Evolutionary conservation across 2,329 filamentous ascomycete genomes (phyloP).

Genomic region (Didymella arachidicola): DNA sequence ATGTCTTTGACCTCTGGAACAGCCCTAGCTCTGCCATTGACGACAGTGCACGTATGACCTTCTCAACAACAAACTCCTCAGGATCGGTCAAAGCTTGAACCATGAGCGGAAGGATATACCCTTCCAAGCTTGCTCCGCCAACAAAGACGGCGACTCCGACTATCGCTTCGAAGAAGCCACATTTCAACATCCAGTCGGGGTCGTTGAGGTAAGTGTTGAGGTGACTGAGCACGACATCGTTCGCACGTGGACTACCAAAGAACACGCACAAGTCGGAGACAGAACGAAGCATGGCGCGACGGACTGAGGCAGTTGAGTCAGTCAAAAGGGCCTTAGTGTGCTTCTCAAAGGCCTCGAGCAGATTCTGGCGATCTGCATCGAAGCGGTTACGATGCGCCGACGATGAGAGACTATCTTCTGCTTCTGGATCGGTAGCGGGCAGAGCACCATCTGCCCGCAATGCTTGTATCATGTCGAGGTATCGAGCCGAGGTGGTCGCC

Average conservation of each 20-base stretch:
- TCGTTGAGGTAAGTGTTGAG: slow-evolving; percentile 98
- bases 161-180: slow-evolving; percentile 94
- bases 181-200: slow-evolving; percentile 94
- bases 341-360: slow-evolving; percentile 82
- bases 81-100: slow-evolving; percentile 91
- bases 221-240: slow-evolving; percentile 95
- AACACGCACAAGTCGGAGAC: slow-evolving; percentile 94
- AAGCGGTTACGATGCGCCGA: slow-evolving; percentile 81
- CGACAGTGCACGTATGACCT: slow-evolving; percentile 84
- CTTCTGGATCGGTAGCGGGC: slow-evolving; percentile 77
- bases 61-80: slow-evolving; percentile 93
- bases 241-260: slow-evolving; percentile 89
- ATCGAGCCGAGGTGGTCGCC: slow-evolving; percentile 82
- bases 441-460: slow-evolving; percentile 84
- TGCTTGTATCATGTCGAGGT: slow-evolving; percentile 90
- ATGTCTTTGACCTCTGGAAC: slow-evolving; percentile 81
- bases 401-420: slow-evolving; percentile 76
- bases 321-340: slow-evolving; percentile 92
- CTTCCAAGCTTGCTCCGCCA: slow-evolving; percentile 86
- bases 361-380: slow-evolving; percentile 82
- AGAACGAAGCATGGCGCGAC: slow-evolving; percentile 88
- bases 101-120: slow-evolving; percentile 96
- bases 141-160: slow-evolving; percentile 92
- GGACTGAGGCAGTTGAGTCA: slow-evolving; percentile 83
- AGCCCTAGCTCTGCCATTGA: slow-evolving; percentile 88